These are phyloP conservation scores for Pezicula radicicola DNA, from an alignment of 2,329 filamentous ascomycete species.

Conservation along the genomic window DNA sequence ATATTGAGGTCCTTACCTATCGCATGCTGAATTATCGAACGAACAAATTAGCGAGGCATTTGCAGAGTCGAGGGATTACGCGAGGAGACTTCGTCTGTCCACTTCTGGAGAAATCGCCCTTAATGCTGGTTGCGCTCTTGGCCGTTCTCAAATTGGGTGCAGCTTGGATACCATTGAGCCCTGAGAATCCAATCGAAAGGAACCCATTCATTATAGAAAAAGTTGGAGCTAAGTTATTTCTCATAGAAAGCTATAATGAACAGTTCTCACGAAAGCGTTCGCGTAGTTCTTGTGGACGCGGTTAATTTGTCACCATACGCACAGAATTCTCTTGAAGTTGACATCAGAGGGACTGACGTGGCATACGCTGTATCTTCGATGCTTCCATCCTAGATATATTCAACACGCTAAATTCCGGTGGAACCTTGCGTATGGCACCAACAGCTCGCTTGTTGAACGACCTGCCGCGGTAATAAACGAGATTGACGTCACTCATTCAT, in stretches of 20 bases:
- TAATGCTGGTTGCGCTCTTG: conserved; percentile 1
- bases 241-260: background rate
- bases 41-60: conserved; percentile 1
- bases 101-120: conserved; percentile 2
- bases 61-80: background rate
- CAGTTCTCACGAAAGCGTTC: background rate
- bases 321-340: background rate
- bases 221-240: background rate
- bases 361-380: conserved; percentile 9
- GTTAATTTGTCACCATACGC: background rate
- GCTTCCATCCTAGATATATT: conserved; percentile 9
- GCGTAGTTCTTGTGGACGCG: background rate
- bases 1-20: background rate
- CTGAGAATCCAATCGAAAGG: background rate
- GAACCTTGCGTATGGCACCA: background rate
- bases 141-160: conserved; percentile 2
- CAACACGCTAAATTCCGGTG: conserved; percentile 5
- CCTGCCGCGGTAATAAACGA: conserved; percentile 5
- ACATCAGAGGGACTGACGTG: background rate
- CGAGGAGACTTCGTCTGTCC: conserved; percentile 4
- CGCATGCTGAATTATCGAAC: conserved; percentile 1
- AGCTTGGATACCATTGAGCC: conserved; percentile 1
- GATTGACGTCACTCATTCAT: conserved; percentile 3
- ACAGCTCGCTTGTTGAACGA: conserved; percentile 1
- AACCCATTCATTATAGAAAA: background rate